Conservation (phyloP, 1,284 basidiomycete genomes). For the Cutaneotrichosporon mucoides region DNA sequence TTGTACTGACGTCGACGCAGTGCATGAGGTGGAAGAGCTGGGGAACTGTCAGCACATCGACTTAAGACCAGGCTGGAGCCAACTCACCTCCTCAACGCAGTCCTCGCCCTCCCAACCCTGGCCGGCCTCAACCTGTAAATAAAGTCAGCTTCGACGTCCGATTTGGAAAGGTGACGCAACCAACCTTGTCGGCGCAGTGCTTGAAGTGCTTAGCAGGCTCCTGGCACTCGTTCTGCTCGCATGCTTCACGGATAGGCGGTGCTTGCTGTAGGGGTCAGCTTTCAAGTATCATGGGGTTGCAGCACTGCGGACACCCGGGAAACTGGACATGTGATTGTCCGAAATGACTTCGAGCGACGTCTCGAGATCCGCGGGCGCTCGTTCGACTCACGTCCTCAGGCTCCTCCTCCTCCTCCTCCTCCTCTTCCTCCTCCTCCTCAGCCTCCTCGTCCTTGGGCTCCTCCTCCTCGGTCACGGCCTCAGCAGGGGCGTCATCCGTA, state of each 20-base stretch:
- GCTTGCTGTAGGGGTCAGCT: slow-evolving; percentile 36
- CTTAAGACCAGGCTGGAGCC: no score
- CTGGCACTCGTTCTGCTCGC: slow-evolving; percentile 66
- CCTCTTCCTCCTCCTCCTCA: slow-evolving; percentile 42
- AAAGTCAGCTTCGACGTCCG: not conserved
- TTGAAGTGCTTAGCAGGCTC: slow-evolving; percentile 76
- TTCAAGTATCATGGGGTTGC: no score
- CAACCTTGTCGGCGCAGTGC: slow-evolving; percentile 82
- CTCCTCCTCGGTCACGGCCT: slow-evolving; percentile 47
- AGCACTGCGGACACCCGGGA: no score
- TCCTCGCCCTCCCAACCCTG: slow-evolving; percentile 81
- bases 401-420: slow-evolving; percentile 55
- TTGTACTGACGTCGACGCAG: slow-evolving; percentile 69
- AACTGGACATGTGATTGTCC: no score
- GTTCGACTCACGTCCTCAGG: slow-evolving; percentile 69
- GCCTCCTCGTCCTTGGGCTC: slow-evolving; percentile 43
- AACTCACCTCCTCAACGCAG: slow-evolving; percentile 76
- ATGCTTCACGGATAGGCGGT: slow-evolving; percentile 69
- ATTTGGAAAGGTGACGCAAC: not conserved
- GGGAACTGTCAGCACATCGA: not conserved
- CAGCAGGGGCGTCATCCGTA: slow-evolving; percentile 23
- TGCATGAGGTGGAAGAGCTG: slow-evolving; percentile 61
- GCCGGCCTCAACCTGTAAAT: slow-evolving; percentile 55
- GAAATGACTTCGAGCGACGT: no score
- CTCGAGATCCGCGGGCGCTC: no score